Conservation (phyloP, 768 basidiomycete species). For the Botryobasidium botryosum region DNA sequence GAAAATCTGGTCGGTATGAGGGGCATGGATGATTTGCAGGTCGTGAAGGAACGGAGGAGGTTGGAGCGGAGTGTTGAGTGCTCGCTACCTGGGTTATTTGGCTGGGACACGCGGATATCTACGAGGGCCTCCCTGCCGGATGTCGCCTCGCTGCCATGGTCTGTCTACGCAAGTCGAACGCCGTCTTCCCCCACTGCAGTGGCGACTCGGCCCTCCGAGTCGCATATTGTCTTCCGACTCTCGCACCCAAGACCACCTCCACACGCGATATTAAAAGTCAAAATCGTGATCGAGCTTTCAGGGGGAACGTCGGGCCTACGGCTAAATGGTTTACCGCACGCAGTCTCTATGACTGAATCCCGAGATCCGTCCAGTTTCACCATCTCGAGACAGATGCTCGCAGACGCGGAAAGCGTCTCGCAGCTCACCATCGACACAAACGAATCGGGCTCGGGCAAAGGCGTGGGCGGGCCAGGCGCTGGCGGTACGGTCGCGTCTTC, state of each 20-base stretch:
- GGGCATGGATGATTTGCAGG: slow-evolving; percentile 47
- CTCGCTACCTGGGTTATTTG: slow-evolving; percentile 52
- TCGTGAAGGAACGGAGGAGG: slow-evolving; percentile 46
- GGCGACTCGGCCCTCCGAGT: slow-evolving; percentile 21
- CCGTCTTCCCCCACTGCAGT: slow-evolving; percentile 7
- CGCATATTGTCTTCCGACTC: slow-evolving; percentile 41
- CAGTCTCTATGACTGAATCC: slow-evolving; percentile 43
- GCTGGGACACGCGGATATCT: slow-evolving; percentile 77
- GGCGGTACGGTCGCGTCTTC: not conserved
- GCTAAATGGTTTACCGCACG: slow-evolving; percentile 69
- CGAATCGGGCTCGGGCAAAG: not conserved
- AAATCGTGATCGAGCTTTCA: slow-evolving; percentile 64
- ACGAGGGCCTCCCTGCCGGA: slow-evolving; percentile 57
- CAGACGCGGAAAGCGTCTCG: slow-evolving; percentile 49
- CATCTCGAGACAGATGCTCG: slow-evolving; percentile 46
- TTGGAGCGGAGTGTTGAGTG: slow-evolving; percentile 68
- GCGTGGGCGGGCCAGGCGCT: not conserved
- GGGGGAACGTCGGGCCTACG: slow-evolving; percentile 55
- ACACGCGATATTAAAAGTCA: slow-evolving; percentile 67
- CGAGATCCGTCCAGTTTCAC: slow-evolving; percentile 44
- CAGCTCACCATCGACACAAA: slow-evolving; percentile 47
- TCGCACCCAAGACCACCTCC: slow-evolving; percentile 55
- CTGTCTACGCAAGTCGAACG: slow-evolving; percentile 16
- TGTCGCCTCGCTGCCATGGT: slow-evolving; percentile 61
- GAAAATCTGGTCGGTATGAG: slow-evolving; percentile 16